These are phyloP conservation scores for Fistulinella prunicolor DNA, from an alignment of 768 basidiomycete species.

Conservation along the genomic window DNA sequence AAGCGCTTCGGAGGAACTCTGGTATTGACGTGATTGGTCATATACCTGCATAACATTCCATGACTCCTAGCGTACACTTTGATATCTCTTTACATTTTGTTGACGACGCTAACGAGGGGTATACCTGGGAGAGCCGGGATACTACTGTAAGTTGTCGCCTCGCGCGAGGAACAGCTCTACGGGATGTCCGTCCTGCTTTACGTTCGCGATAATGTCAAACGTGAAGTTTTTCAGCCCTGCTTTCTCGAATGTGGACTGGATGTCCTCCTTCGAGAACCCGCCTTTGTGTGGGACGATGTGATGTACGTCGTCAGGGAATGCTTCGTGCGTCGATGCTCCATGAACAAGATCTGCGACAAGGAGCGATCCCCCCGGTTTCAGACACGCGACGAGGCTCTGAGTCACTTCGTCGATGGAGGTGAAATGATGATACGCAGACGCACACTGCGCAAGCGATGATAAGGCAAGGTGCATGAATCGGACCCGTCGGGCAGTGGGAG, in stretches of 20 bases:
- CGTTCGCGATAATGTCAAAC: slow-evolving; percentile 36
- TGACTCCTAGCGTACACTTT: not conserved
- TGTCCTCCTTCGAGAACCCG: slow-evolving; percentile 51
- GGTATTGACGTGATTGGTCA: slow-evolving; percentile 47
- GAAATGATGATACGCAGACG: slow-evolving; percentile 63
- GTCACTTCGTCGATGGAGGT: slow-evolving; percentile 49
- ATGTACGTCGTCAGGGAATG: slow-evolving; percentile 34
- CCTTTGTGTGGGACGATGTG: slow-evolving; percentile 52
- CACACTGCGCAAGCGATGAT: slow-evolving; percentile 48
- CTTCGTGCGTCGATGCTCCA: slow-evolving; percentile 18
- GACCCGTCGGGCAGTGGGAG: too few species aligned
- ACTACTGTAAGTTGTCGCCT: slow-evolving; percentile 40
- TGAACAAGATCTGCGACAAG: slow-evolving; percentile 55
- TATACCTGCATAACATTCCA: not conserved
- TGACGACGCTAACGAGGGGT: not conserved
- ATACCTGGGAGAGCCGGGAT: too few species aligned
- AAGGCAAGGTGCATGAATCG: too few species aligned
- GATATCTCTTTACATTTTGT: not conserved
- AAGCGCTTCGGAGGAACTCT: slow-evolving; percentile 73
- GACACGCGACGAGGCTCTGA: slow-evolving; percentile 46
- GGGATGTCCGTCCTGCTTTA: slow-evolving; percentile 30
- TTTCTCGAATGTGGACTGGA: slow-evolving; percentile 47
- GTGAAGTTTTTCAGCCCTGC: slow-evolving; percentile 50
- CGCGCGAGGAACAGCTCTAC: slow-evolving; percentile 56
- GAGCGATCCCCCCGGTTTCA: slow-evolving; percentile 61